Base-by-base conservation (phyloP, 495 filamentous ascomycete species). In the Chaetomium cochliodes region DNA sequence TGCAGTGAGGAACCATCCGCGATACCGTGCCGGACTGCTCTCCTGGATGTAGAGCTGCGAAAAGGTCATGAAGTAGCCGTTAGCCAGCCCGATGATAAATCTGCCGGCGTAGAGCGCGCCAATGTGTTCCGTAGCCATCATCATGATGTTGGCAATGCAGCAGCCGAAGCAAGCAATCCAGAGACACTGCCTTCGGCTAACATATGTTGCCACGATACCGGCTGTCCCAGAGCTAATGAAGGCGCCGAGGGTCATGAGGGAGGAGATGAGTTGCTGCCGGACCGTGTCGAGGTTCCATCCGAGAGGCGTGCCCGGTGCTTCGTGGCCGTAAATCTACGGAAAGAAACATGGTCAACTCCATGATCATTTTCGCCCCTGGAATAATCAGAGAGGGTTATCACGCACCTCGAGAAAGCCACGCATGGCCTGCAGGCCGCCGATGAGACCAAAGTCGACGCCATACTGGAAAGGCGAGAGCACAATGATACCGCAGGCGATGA, bases 351-450 rank as follows among this genome's bases (percentile, higher is more conserved):
- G 47, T 59, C 60, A 63, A 37, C 30, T 1, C 6, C 25, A 37
- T 33, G n/a, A 1, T 5, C 18, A 2, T 15, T 25, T 59, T 22
- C 12, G 1, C 13, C 47, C 47, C 18, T 23, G 22, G 18, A 58
- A 39, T 13, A 26, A 41, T 25, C n/a, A n/a, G 18, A 26, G 3
- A 1, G 6, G 16, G 37, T 2, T 15, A 0, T 37, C 33, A 61
- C 64, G 30, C 60, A 81, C 80, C 73, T 82, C 69, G 56, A 87
- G 73, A 69, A 87, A 88, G n/a, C 85, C 84, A 41, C 77, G 62
- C 85, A 87, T 87, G 60, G 84, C 85, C 66, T 87, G 85, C 18
- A 87, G 74, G 62, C 85, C 84, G 12, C 83, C 84, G 54, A 87
- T 84, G 57, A 86, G 74, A 16, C 83, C 84, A 67, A 86, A 87